Percentiles rank a stretch among this genome's conserved stretches.
Conservation (phyloP, 371 early-diverging fungal genomes). For the Mortierella polycephala region DNA sequence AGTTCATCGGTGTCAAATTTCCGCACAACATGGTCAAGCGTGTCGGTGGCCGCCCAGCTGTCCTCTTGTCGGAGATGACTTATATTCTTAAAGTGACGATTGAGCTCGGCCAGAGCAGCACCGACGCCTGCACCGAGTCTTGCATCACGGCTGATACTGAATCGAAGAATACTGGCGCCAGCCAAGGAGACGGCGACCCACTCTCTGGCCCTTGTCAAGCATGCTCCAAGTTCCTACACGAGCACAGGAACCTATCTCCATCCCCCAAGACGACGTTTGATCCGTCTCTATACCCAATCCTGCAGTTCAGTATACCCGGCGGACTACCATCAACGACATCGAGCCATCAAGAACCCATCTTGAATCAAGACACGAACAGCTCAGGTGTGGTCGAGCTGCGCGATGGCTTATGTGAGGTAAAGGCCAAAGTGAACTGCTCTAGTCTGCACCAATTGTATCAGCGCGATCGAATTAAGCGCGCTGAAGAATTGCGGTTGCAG, state of each 20-base stretch:
- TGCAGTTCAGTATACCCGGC: conserved; percentile 42
- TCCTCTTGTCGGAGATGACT: conserved; percentile 31
- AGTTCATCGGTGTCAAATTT: conserved; percentile 15
- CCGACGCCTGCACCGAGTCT: not conserved
- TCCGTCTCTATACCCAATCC: conserved; percentile 22
- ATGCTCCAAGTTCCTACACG: conserved; percentile 37
- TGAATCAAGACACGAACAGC: conserved; percentile 1
- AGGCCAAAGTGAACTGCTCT: conserved; percentile 43
- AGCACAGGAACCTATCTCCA: conserved; percentile 23
- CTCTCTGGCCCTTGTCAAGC: conserved; percentile 28
- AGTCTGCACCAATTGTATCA: conserved; percentile 45
- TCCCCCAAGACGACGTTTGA: conserved; percentile 10
- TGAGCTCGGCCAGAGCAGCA: conserved; percentile 18
- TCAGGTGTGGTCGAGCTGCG: conserved; percentile 39
- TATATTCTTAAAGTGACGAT: conserved; percentile 13
- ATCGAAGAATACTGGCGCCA: not conserved
- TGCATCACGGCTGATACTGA: not conserved
- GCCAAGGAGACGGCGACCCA: conserved; percentile 14
- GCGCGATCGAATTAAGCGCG: conserved; percentile 13
- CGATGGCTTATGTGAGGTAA: conserved; percentile 41
- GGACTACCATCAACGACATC: not conserved
- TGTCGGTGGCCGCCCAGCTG: conserved; percentile 15
- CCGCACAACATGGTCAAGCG: conserved; percentile 37
- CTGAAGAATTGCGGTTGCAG: not conserved
- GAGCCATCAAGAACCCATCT: not conserved